Evolutionary conservation across 2,329 filamentous ascomycete species (phyloP).

Genomic region (Diaporthe helianthi): DNA sequence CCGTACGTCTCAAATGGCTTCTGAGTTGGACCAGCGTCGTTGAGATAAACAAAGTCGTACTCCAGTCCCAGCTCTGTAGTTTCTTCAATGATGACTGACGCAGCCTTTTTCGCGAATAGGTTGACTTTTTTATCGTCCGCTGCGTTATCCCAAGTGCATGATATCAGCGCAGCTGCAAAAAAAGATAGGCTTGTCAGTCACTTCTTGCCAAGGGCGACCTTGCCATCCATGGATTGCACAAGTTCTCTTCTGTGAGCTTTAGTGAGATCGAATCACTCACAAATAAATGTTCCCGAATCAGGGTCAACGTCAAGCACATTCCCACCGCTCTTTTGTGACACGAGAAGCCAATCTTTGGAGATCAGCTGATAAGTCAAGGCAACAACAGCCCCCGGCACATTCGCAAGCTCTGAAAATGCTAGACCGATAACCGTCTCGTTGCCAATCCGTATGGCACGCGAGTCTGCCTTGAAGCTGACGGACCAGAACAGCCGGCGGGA

Average conservation of each 20-base stretch:
- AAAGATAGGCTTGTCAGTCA: background rate
- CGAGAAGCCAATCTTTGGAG: background rate
- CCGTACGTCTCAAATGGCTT: conserved; percentile 5
- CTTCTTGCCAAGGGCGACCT: background rate
- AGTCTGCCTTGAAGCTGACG: background rate
- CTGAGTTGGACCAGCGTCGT: background rate
- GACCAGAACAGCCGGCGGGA: background rate
- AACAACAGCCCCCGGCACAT: background rate
- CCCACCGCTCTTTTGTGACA: background rate
- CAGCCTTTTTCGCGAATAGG: background rate
- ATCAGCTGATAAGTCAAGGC: background rate
- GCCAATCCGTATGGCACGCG: background rate
- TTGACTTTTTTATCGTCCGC: conserved; percentile 8
- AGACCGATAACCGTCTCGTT: background rate
- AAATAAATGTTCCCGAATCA: background rate
- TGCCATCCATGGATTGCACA: too few relatives aligned
- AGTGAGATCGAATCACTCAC: background rate
- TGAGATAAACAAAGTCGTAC: conserved; percentile 5
- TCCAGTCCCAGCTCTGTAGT: background rate
- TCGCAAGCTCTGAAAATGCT: background rate
- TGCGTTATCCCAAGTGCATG: background rate
- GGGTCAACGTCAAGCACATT: conserved; percentile 15
- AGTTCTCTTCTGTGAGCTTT: too few relatives aligned
- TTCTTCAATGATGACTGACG: background rate
- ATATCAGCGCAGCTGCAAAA: background rate